A percentile compares a stretch with the other conserved stretches of the same genome.
Conservation (phyloP, 2,329 filamentous ascomycete species). For the Fusarium verticillioides region DNA sequence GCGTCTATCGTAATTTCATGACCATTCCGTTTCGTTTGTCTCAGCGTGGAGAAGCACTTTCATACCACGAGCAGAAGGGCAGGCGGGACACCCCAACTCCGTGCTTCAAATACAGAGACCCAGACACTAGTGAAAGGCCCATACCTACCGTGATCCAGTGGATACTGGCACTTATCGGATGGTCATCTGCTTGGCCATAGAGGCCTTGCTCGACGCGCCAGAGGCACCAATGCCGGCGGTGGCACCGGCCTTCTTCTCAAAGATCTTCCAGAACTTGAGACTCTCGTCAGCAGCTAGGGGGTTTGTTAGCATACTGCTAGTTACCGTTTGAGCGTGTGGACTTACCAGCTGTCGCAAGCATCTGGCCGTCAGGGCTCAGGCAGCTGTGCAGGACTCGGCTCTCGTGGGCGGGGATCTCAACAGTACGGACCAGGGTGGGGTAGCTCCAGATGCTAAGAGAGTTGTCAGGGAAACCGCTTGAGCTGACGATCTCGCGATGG, state of each 20-base stretch:
- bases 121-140: slow-evolving; percentile 55
- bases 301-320: slow-evolving; percentile 13
- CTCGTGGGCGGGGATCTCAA: slow-evolving; percentile 98
- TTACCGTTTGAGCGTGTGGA: slow-evolving; percentile 4
- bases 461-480: slow-evolving; percentile 98
- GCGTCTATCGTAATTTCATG: slow-evolving; percentile 42
- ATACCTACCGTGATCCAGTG: slow-evolving; percentile 59
- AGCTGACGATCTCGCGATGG: slow-evolving; percentile 98
- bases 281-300: slow-evolving; percentile 86
- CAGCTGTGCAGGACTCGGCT: slow-evolving; percentile 96
- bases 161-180: slow-evolving; percentile 71
- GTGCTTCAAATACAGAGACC: slow-evolving; percentile 62
- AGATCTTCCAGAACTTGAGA: slow-evolving; percentile 99
- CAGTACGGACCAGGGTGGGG: slow-evolving; percentile 93
- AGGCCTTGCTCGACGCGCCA: slow-evolving; percentile 79
- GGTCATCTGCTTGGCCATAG: slow-evolving; percentile 95
- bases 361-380: slow-evolving; percentile 96
- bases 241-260: slow-evolving; percentile 94
- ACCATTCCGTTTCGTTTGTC: slow-evolving; percentile 50
- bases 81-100: slow-evolving; percentile 61
- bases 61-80: slow-evolving; percentile 60
- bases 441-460: slow-evolving; percentile 99
- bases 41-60: slow-evolving; percentile 60
- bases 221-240: slow-evolving; percentile 72
- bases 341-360: slow-evolving; percentile 90